A percentile compares a stretch with the other conserved stretches of the same genome.
Evolutionary conservation across 495 filamentous ascomycete species (phyloP).

Genomic region (Penicillium manginii): DNA sequence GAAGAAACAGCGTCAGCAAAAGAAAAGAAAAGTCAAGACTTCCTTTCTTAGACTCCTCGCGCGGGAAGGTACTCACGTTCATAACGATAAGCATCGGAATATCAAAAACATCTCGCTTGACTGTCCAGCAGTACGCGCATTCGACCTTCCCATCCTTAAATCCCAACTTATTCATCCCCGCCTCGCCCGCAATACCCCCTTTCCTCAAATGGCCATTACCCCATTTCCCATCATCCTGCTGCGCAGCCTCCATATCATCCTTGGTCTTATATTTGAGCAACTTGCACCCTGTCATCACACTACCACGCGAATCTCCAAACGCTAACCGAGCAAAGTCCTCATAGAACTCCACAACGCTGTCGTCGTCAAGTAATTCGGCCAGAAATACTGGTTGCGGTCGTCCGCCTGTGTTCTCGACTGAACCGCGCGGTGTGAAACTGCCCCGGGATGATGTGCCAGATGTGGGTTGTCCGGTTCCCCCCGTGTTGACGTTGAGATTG

Average conservation of each 20-base stretch:
- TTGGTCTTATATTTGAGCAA: constrained; percentile 88
- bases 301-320: constrained; percentile 84
- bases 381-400: constrained; percentile 79
- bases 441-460: constrained; percentile 44
- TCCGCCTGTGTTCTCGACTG: constrained; percentile 31
- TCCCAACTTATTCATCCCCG: constrained; percentile 72
- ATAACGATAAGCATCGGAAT: constrained; percentile 98
- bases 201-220: constrained; percentile 47
- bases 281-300: constrained; percentile 80
- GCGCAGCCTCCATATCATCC: constrained; percentile 56
- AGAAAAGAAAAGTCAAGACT: too few species aligned
- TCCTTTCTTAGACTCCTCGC: too few species aligned
- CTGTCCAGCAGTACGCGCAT: constrained; percentile 94
- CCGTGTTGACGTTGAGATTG: constrained; percentile 87
- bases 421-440: constrained; percentile 54
- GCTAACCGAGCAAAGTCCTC: constrained; percentile 92
- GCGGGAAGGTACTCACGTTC: constrained; percentile 78
- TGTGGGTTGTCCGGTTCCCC: constrained; percentile 36
- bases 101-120: constrained; percentile 95
- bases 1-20: constrained; percentile 11
- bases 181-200: constrained; percentile 70
- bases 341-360: constrained; percentile 91
- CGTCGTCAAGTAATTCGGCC: constrained; percentile 90
- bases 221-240: constrained; percentile 51
- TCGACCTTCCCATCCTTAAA: constrained; percentile 90